Evolutionary conservation across 768 basidiomycete genomes (phyloP), one percentile per base, ranked within the genome.

Genomic region (Calocybe gangraenosa): DNA sequence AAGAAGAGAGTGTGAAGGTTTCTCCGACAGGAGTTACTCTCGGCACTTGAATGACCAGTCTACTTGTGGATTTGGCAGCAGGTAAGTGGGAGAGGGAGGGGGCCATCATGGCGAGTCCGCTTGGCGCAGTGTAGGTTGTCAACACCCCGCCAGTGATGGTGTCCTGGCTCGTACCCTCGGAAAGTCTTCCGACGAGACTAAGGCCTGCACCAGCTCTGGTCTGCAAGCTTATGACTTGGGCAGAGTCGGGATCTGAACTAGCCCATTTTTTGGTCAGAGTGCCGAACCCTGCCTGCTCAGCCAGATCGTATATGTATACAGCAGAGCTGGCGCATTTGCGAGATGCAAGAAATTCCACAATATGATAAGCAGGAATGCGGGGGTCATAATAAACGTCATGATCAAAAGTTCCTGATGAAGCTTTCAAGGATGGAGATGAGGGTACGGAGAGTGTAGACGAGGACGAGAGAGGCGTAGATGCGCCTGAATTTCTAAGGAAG

Each of bases 171-270:
- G 89, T 80, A 30, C 87, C 84, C 57, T 88, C 84, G 6, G 85
- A 88, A 40, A 92, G 68, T 40, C 90, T 71, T 28, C 93, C 88
- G 44, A 88, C 75, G 52, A 94, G 70, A 56, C 78, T 76, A 47
- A 92, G 64, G 7, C 92, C 92, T 14, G 92, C 91, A 37, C 92
- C 92, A 4, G 84, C 75, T 47, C 92, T 74, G 18, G 88, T 91
- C 68, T 95, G 91, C 51, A 91, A 69, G 41, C 78, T 68, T 34
- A 87, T 72, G 4, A 87, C 78, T 14, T 78, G 68, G 0, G 81
- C 75, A 1, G 76, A 67, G 14, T 65, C 60, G 25, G 62, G 51
- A 30, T 58, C 59, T 3, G 70, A 57, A 14, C 71, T 62, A 2
- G 76, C 65, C 83, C 84, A 87, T 40, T 76, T 71, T 57, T 81